A percentile compares a stretch with the other conserved stretches of the same genome.
These are phyloP conservation scores for Diospyros kaki DNA, from an alignment of 148 eudicot species.

Conservation along the genomic window DNA sequence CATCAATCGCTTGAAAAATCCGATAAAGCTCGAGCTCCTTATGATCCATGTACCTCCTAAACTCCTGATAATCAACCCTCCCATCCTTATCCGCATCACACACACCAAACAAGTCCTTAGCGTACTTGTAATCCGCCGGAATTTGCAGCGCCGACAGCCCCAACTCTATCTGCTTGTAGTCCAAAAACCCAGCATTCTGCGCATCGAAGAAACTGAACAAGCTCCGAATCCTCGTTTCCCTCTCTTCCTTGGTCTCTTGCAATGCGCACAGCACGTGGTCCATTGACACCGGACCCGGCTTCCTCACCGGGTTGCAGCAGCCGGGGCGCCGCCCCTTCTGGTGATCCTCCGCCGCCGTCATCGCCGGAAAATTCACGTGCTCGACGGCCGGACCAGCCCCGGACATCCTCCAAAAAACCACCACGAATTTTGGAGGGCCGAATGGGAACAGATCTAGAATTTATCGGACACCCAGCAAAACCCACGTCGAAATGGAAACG, in stretches of 20 bases:
- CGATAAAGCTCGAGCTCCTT: conserved; percentile 88
- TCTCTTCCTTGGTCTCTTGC: conserved; percentile 70
- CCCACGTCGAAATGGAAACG: too few relatives aligned
- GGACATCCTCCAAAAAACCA: too few relatives aligned
- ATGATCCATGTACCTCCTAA: conserved; percentile 80
- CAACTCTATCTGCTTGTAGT: conserved; percentile 50
- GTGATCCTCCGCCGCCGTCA: too few relatives aligned
- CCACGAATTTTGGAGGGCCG: too few relatives aligned
- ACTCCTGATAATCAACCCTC: conserved; percentile 72
- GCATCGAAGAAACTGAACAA: conserved; percentile 67
- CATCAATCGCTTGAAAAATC: conserved; percentile 87
- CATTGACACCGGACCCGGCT: conserved; percentile 61
- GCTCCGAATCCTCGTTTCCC: conserved; percentile 59
- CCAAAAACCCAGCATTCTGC: conserved; percentile 56
- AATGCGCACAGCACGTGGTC: conserved; percentile 74
- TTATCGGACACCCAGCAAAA: too few relatives aligned
- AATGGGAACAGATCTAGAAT: too few relatives aligned
- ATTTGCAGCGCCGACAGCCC: conserved; percentile 71
- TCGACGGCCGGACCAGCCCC: too few relatives aligned
- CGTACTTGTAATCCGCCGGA: conserved; percentile 83
- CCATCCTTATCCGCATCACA: conserved; percentile 84
- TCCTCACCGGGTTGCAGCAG: conserved; percentile 57
- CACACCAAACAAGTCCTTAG: conserved; percentile 66
- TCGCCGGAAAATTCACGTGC: too few relatives aligned
- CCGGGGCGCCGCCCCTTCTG: neutral